These are phyloP conservation scores for Penicillium coffeae DNA, from an alignment of 495 filamentous ascomycete genomes.

Conservation along the genomic window DNA sequence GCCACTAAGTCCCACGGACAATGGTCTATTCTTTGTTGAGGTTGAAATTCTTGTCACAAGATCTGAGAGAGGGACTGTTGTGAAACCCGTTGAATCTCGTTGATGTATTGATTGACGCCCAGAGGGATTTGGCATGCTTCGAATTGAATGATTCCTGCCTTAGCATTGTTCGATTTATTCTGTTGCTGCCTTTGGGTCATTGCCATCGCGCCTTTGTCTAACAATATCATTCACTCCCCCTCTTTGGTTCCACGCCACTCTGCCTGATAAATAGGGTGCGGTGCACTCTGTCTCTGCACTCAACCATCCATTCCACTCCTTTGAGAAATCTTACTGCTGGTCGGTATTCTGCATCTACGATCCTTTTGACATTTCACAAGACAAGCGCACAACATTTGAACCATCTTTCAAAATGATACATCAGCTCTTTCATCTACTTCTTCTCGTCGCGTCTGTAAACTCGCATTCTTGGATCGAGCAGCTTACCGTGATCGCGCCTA, in stretches of 20 bases:
- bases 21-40: not conserved
- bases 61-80: not conserved
- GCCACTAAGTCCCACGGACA: slow-evolving; percentile 8
- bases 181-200: not conserved
- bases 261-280: not conserved
- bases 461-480: slow-evolving; percentile 81
- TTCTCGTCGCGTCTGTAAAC: slow-evolving; percentile 33
- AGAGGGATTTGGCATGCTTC: slow-evolving; percentile 6
- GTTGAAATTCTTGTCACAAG: not conserved
- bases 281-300: not conserved
- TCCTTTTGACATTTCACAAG: not conserved
- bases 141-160: slow-evolving; percentile 6
- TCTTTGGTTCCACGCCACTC: not conserved
- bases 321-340: slow-evolving; percentile 11
- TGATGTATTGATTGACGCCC: slow-evolving; percentile 3
- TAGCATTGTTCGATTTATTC: slow-evolving; percentile 1
- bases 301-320: not conserved
- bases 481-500: slow-evolving; percentile 61
- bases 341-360: slow-evolving; percentile 6
- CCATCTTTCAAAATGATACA: slow-evolving; percentile 11
- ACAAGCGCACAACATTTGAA: not conserved
- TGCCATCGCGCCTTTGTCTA: not conserved
- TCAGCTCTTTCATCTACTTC: slow-evolving; percentile 16
- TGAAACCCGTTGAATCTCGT: slow-evolving; percentile 2
- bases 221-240: not conserved